Evolutionary conservation across 2,329 filamentous ascomycete species (phyloP).

Genomic region (Alternaria rosae): DNA sequence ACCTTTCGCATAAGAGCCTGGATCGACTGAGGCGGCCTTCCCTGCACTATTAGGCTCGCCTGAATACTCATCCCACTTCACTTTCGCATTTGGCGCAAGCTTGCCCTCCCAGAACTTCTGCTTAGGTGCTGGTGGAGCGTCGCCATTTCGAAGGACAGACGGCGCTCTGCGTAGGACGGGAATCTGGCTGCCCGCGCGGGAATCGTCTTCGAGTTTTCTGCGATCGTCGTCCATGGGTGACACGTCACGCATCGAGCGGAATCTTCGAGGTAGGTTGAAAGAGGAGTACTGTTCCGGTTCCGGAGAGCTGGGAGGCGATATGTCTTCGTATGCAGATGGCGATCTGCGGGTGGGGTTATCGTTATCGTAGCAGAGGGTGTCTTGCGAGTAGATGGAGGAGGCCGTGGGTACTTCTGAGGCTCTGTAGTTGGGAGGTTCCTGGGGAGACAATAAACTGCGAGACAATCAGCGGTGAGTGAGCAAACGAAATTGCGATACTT

Average conservation of each 20-base stretch:
- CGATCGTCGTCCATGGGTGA: slow-evolving; percentile 51
- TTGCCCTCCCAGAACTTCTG: slow-evolving; percentile 50
- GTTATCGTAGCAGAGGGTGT: slow-evolving; percentile 51
- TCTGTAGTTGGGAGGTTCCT: slow-evolving; percentile 32
- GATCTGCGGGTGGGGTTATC: slow-evolving; percentile 26
- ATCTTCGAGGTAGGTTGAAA: slow-evolving; percentile 33
- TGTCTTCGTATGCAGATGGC: slow-evolving; percentile 42
- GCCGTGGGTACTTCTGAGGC: slow-evolving; percentile 40
- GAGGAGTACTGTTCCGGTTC: slow-evolving; percentile 41
- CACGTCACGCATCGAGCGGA: slow-evolving; percentile 47
- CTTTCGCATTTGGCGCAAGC: slow-evolving; percentile 45
- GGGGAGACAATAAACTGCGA: slow-evolving; percentile 31
- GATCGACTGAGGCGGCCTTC: slow-evolving; percentile 64
- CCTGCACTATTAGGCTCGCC: slow-evolving; percentile 66
- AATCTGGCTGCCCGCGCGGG: slow-evolving; percentile 35
- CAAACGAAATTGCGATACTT: slow-evolving; percentile 21
- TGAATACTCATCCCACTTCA: slow-evolving; percentile 70
- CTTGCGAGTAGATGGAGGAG: slow-evolving; percentile 70
- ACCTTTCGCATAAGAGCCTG: slow-evolving; percentile 51
- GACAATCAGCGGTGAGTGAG: background rate
- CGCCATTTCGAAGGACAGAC: slow-evolving; percentile 25
- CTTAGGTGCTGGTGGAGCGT: slow-evolving; percentile 21
- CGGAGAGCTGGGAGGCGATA: slow-evolving; percentile 50
- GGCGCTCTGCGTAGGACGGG: slow-evolving; percentile 47
- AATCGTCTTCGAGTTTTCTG: slow-evolving; percentile 14